A percentile compares a stretch with the other conserved stretches of the same genome.
These are phyloP conservation scores for Aaosphaeria arxii DNA, from an alignment of 2,329 filamentous ascomycete genomes.

Conservation along the genomic window DNA sequence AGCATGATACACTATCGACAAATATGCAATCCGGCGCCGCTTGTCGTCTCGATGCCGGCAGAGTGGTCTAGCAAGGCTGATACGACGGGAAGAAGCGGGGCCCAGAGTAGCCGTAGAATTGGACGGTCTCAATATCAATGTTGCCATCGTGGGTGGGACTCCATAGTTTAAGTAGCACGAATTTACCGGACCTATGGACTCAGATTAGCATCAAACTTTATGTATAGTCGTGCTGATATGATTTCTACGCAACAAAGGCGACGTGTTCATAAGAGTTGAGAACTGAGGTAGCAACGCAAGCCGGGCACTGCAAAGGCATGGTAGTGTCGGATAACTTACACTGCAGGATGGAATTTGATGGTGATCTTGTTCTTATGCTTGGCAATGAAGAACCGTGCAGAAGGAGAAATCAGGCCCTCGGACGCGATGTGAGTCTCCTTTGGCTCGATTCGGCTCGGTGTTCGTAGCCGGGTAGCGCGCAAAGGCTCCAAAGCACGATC, in stretches of 20 bases:
- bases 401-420: conserved; percentile 59
- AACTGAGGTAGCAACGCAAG: background rate
- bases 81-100: conserved; percentile 77
- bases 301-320: background rate
- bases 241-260: background rate
- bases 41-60: too few species aligned
- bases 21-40: too few species aligned
- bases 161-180: conserved; percentile 88
- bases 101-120: conserved; percentile 80
- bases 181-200: conserved; percentile 63
- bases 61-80: conserved; percentile 31
- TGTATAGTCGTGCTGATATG: background rate
- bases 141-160: conserved; percentile 71
- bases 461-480: conserved; percentile 24
- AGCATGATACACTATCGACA: too few species aligned
- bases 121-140: conserved; percentile 85
- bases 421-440: conserved; percentile 16
- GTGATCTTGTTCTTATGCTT: conserved; percentile 80
- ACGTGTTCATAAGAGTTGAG: background rate
- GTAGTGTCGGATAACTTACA: conserved; percentile 44
- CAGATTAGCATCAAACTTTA: background rate
- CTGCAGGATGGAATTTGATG: conserved; percentile 78
- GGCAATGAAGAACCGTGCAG: conserved; percentile 81
- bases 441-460: conserved; percentile 34
- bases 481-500: conserved; percentile 20